Base-by-base conservation (phyloP, 768 basidiomycete genomes). In the Amylocystis lapponica region DNA sequence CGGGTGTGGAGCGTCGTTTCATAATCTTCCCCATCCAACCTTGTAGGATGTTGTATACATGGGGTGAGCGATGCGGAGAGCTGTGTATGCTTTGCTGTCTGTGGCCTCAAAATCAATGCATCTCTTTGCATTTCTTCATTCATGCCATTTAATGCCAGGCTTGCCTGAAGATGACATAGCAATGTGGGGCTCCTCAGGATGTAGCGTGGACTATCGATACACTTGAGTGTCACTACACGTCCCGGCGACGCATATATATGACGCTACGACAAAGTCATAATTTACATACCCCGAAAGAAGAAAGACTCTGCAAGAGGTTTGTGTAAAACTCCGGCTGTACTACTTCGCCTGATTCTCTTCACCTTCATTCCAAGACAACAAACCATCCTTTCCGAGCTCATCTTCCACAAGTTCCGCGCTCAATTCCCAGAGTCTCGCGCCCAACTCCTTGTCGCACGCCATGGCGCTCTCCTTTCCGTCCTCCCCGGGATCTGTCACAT, bases 1-100 rank as follows among this genome's bases (percentile, higher is more conserved):
- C 86, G 91, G 54, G 88, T 92, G 64, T 94, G 88, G 90, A 84
- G 81, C 58, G 90, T 94, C 53, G 76, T 75, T 45, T 60, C 70
- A 59, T 75, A 66, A 55, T 32, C 34, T 25, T 10, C 47, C 36
- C 26, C 30, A 27, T 38, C n/a, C 11, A 10, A 11, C 32, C 31
- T 26, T 36, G 31, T 30, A 10, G 25, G 19, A 36, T 36, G 20
- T 17, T 26, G 29, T 19, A 42, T 39, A 43, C 46, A 46, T n/a
- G n/a, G 35, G 33, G 25, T 20, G 25, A 17, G 32, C 13, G 36
- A 26, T 25, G 17, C 20, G 30, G 19, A 19, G 42, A 37, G 10
- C 25, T 38, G 36, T 38, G 12, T 51, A 43, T 38, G 47, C 47
- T 47, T 40, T 47, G 46, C 47, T 47, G 43, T 48, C 44, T 54